Evolutionary conservation across 78 protist genomes (phyloP), one percentile per base, ranked within the genome.

Genomic region (Dictyostelium citrinum): DNA sequence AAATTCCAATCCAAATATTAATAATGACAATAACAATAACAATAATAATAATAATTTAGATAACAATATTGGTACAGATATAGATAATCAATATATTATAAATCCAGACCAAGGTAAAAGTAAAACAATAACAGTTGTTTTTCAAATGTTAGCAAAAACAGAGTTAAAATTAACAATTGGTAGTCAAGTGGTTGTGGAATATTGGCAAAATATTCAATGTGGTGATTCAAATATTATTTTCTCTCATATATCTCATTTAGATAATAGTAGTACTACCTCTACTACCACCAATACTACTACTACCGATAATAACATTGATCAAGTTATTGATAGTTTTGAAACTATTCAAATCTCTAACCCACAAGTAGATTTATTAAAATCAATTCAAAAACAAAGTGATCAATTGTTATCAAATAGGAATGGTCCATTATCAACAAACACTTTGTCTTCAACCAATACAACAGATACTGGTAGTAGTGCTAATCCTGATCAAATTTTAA

Each of bases 161-260:
- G 81, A 75, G 24, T 75, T 75, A 75, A 75, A 75, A 75, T 75
- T 75, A 41, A n/a, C 16, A n/a, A n/a, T 41, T 2, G 81, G 81
- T 9, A 39, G 31, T 8, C 9, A 20, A 17, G 49, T 75, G 1
- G 31, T 41, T 20, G 17, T 75, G 2, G 81, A 75, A 43, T 75
- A 75, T 75, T 75, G 81, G 81, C 81, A 75, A 75, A 22, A 31
- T 3, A 41, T 75, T 41, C 81, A 35, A 41, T 6, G 3, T 24
- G 27, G 24, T 8, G 16, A 41, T 41, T 22, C 39, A 39, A 35
- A 22, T 24, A 75, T 41, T 7, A 75, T 75, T 22, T n/a, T 75
- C 0, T 75, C 81, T 11, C 81, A 75, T 70, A 70, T 70, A 14
- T 70, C 77, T 14, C 77, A 33, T 70, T 70, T 33, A 70, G 45